These are phyloP conservation scores for Suillus occidentalis DNA, from an alignment of 768 basidiomycete genomes.

Conservation along the genomic window DNA sequence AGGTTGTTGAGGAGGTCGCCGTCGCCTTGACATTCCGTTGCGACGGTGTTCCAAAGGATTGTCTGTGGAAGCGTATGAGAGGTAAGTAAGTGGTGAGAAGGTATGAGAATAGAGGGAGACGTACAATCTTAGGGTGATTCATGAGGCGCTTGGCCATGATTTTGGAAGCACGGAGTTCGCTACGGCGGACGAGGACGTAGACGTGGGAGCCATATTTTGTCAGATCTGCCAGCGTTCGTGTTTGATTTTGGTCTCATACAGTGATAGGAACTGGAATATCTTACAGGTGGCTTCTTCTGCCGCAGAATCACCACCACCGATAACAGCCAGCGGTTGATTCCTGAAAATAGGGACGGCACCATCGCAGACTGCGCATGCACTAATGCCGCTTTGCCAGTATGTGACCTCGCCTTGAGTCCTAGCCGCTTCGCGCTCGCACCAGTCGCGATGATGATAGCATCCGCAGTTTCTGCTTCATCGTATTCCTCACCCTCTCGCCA, in stretches of 20 bases:
- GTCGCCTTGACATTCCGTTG: constrained; percentile 91
- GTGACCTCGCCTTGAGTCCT: constrained; percentile 83
- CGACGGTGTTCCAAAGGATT: constrained; percentile 91
- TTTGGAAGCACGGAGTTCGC: constrained; percentile 92
- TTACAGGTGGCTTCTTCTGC: constrained; percentile 98
- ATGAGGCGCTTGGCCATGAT: constrained; percentile 96
- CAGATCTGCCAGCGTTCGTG: constrained; percentile 51
- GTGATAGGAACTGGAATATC: constrained; percentile 27
- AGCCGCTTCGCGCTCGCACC: constrained; percentile 95
- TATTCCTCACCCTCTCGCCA: constrained; percentile 92
- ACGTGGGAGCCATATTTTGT: constrained; percentile 98
- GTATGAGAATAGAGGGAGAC: constrained; percentile 24
- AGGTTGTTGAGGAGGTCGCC: constrained; percentile 89
- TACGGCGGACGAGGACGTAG: constrained; percentile 91
- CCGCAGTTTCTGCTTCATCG: constrained; percentile 86
- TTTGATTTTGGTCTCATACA: background rate
- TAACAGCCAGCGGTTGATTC: constrained; percentile 95
- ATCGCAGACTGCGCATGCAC: constrained; percentile 98
- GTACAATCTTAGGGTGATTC: constrained; percentile 87
- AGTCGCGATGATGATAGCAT: constrained; percentile 93
- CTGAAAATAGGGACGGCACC: constrained; percentile 98
- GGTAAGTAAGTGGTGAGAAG: background rate
- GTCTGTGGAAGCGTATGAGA: constrained; percentile 43
- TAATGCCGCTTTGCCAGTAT: constrained; percentile 99
- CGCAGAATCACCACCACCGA: constrained; percentile 97